Evolutionary conservation across 192 early-diverging fungal species (phyloP), one percentile per base, ranked within the genome.

Genomic region (Linnemannia zychae): DNA sequence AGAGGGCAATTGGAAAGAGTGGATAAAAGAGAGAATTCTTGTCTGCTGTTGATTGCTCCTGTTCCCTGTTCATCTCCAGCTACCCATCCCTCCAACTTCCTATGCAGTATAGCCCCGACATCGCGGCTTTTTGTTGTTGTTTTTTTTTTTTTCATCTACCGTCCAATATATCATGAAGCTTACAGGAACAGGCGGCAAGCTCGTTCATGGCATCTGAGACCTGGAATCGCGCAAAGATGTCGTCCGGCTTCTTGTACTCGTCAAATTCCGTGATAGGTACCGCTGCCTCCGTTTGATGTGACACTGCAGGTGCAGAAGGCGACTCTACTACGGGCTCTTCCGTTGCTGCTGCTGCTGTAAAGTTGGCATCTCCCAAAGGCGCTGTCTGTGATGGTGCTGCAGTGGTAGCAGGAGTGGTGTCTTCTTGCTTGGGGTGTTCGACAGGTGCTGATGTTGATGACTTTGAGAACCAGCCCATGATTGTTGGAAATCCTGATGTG

Each of bases 391-490:
- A 44, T 68, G 76, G 1, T 37, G 13, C 34, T 70, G 60, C 6
- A 16, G 28, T 66, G 0, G 63, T 9, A 18, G 75, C 28, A 31
- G 60, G n/a, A 20, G 60, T 17, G 5, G 47, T 49, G 12, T 60
- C 40, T 18, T 49, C 37, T 18, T 75, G 70, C 28, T 44, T 63
- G 52, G 28, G 36, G 31, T 52, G 60, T 24, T 60, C 63, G 5
- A 66, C 4, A n/a, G 65, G 22, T 20, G 63, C 31, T 37, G 38
- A 24, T 71, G 76, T 47, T 36, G 82, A 84, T 79, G 65, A 69
- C 12, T 52, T 78, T 44, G 82, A 84, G 50, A 84, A 84, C 82
- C 82, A 84, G 57, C 82, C 82, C 82, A 84, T 84, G 13, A 7
- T 82, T 48, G 44, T 36, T 49, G 44, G 15, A 12, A 16, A n/a